Evolutionary conservation across 192 early-diverging fungal genomes (phyloP), one percentile per base, ranked within the genome.

Genomic region (Umbelopsis ramanniana): DNA sequence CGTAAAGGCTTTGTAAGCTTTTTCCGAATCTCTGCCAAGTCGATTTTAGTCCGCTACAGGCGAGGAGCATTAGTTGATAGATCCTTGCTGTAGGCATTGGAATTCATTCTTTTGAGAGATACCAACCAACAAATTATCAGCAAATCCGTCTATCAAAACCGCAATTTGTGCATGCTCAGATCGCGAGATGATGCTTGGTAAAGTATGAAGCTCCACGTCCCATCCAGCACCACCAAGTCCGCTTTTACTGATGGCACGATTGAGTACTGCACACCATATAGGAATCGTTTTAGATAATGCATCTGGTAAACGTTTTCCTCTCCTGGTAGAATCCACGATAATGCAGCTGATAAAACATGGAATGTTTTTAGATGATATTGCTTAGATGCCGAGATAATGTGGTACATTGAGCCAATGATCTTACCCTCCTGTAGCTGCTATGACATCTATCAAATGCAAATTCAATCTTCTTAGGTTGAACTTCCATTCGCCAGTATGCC

Each of bases 181-280:
- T n/a, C 78, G 71, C 0, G 89, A 90, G 2, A 94, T 86, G 9
- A 87, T 40, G 0, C 83, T 81, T 0, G 89, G 89, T 6, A 90
- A 82, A 9, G 89, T 88, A 76, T 93, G 83, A 37, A 94, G 82
- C 19, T 68, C n/a, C 0, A 68, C 70, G 63, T 92, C 89, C 90
- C 89, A 92, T 0, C 70, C 69, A 6, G 37, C 48, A 4, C 12
- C 23, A 38, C 33, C 6, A 22, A 52, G 22, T 8, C 54, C 53
- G 3, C 66, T 24, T 15, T 22, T 38, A 33, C 24, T 57, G 2
- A 89, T 76, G 0, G 87, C 85, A 23, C 70, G 73, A 71, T 95
- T 97, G 66, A 95, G 83, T 4, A 90, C 89, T 7, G 83, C 80
- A 69, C 94, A 96, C 96, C 96, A 97, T 4, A 97, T 93, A 3